Conservation (phyloP, 176 grass and related monocot species). For the bread wheat (Triticum aestivum) region IWGSC_CS_RefSeq_v2.1 NC_057802.1:109809298-109809797, state of each 20-base stretch:
- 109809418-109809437: not conserved
- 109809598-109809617: not conserved
- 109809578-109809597: not conserved
- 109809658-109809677: not conserved
- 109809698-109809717: not conserved
- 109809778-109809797: not conserved
- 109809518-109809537: not conserved
- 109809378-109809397: no score
- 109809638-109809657: not conserved
- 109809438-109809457: not conserved
- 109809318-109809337: no score
- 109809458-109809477: not conserved
- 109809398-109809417: no score
- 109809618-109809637: not conserved
- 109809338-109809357: no score
- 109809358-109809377: no score
- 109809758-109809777: not conserved
- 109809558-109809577: slow-evolving; percentile 14
- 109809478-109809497: not conserved
- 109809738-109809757: not conserved
- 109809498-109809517: not conserved
- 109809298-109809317: no score
- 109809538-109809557: not conserved
- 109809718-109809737: not conserved
- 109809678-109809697: slow-evolving; percentile 4